Percentiles rank a stretch among this genome's conserved stretches.
Conservation (phyloP, 1,139 yeast genomes). For the Geotrichum macrosporum region DNA sequence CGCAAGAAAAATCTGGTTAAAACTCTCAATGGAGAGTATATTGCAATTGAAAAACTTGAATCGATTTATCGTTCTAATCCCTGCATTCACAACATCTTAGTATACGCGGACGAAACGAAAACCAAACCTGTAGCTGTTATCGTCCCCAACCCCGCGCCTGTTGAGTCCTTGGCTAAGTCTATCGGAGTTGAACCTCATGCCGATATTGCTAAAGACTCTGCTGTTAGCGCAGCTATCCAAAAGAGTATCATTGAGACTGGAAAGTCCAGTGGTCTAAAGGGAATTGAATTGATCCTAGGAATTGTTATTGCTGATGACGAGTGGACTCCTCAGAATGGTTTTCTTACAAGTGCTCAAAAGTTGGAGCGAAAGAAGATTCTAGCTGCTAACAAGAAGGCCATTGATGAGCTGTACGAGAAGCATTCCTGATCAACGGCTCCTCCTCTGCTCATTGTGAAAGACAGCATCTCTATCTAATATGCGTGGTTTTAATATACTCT, state of each 20-base stretch:
- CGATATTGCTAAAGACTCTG: slow-evolving; percentile 53
- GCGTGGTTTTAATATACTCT: too few species aligned
- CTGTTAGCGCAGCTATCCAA: slow-evolving; percentile 53
- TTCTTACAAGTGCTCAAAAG: slow-evolving; percentile 92
- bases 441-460: too few species aligned
- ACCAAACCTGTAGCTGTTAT: slow-evolving; percentile 92
- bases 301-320: slow-evolving; percentile 79
- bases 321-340: slow-evolving; percentile 97
- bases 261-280: slow-evolving; percentile 70
- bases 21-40: slow-evolving; percentile 95
- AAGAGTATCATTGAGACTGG: slow-evolving; percentile 69
- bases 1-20: slow-evolving; percentile 95
- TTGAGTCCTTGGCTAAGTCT: slow-evolving; percentile 57
- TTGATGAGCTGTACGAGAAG: slow-evolving; percentile 25
- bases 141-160: slow-evolving; percentile 68
- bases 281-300: slow-evolving; percentile 81
- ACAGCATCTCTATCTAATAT: too few species aligned
- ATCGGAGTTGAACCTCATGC: slow-evolving; percentile 50
- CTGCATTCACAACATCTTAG: slow-evolving; percentile 75
- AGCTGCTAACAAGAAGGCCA: slow-evolving; percentile 42
- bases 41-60: slow-evolving; percentile 92
- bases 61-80: slow-evolving; percentile 74
- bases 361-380: slow-evolving; percentile 90
- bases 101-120: slow-evolving; percentile 80
- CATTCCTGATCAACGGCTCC: too few species aligned